phyloP scores from a whole-genome alignment of 2,329 filamentous ascomycete species.

The Orbilia javanica region DNA sequence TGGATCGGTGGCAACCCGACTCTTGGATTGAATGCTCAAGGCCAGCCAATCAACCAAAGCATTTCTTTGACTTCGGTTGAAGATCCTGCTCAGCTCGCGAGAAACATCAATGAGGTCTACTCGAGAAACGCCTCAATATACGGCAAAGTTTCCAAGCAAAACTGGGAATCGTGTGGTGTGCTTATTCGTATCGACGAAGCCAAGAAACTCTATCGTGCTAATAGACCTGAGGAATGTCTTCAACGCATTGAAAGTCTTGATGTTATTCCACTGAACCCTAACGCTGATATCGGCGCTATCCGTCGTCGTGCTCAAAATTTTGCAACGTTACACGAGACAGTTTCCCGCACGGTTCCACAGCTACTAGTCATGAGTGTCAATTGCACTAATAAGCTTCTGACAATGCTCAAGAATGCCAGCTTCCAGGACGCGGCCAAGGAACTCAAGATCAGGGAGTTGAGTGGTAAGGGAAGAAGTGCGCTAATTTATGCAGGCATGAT shows the following conservation, averaged over 20 bases:
- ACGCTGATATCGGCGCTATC: conserved; percentile 81
- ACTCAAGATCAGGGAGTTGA: conserved; percentile 60
- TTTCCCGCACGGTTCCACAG: conserved; percentile 89
- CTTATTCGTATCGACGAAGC: conserved; percentile 74
- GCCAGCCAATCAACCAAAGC: conserved; percentile 65
- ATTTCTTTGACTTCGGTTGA: conserved; percentile 76
- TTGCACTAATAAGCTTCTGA: conserved; percentile 83
- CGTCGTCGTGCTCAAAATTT: conserved; percentile 85
- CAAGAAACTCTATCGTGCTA: conserved; percentile 72
- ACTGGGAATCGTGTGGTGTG: conserved; percentile 72
- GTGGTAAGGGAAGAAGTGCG: conserved; percentile 60
- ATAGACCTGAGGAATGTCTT: conserved; percentile 73
- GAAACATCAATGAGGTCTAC: conserved; percentile 75
- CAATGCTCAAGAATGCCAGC: conserved; percentile 76
- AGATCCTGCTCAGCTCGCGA: conserved; percentile 74
- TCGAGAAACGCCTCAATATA: conserved; percentile 73
- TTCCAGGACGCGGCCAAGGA: conserved; percentile 69
- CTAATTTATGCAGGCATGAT: conserved; percentile 63
- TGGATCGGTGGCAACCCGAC: conserved; percentile 77
- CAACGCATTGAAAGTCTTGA: conserved; percentile 79
- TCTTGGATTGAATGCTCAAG: conserved; percentile 55
- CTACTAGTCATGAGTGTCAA: conserved; percentile 93
- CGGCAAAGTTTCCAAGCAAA: conserved; percentile 71
- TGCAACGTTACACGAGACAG: conserved; percentile 79
- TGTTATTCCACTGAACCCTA: conserved; percentile 82